A percentile compares a stretch with the other conserved stretches of the same genome.
Conservation (phyloP, 148 eudicot species). For the Pouteria glomerata region DNA sequence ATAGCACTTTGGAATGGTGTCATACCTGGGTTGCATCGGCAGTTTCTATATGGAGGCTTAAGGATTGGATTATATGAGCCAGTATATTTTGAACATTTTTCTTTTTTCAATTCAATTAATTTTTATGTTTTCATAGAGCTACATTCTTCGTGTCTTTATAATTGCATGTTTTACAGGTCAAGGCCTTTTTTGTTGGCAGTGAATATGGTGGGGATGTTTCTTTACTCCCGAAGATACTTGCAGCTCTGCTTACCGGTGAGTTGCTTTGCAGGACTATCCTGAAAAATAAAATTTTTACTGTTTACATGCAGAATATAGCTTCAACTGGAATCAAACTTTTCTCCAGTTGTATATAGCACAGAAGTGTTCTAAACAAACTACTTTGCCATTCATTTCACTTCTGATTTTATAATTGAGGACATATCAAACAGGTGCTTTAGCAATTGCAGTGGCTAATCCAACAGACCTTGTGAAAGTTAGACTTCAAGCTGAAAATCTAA, state of each 20-base stretch:
- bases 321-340: background rate
- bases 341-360: background rate
- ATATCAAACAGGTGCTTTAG: conserved; percentile 50
- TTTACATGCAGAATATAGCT: background rate
- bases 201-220: conserved; percentile 44
- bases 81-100: conserved; percentile 27
- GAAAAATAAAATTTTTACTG: background rate
- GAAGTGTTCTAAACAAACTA: background rate
- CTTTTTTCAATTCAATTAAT: background rate
- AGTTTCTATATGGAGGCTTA: conserved; percentile 64
- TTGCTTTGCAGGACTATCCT: conserved; percentile 9
- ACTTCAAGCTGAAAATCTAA: conserved; percentile 64
- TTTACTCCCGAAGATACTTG: conserved; percentile 54
- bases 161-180: conserved; percentile 39
- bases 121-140: conserved; percentile 12
- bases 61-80: conserved; percentile 70
- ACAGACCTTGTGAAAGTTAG: conserved; percentile 75
- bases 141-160: conserved; percentile 1
- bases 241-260: conserved; percentile 65
- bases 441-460: conserved; percentile 61
- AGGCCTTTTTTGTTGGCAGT: conserved; percentile 54
- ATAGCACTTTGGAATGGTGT: conserved; percentile 69
- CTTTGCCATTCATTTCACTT: background rate
- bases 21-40: conserved; percentile 67
- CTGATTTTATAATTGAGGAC: conserved; percentile 6